These are phyloP conservation scores for Russula earlei DNA, from an alignment of 768 basidiomycete species.

Conservation along the genomic window DNA sequence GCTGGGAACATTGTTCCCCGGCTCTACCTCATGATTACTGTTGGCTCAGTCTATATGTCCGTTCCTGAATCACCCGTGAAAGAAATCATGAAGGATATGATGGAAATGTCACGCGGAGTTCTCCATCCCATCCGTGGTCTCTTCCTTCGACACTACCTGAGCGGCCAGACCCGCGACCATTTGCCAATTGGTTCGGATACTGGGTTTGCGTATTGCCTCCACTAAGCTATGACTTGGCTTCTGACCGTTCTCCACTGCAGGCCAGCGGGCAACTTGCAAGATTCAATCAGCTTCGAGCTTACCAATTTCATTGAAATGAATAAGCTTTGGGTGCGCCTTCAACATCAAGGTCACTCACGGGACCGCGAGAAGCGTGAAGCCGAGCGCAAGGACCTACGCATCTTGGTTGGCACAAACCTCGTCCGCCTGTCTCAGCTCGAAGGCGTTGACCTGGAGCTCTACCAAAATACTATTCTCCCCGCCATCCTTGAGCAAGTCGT, in stretches of 20 bases:
- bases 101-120: slow-evolving; percentile 98
- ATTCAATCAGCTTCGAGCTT: slow-evolving; percentile 91
- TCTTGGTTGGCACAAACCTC: slow-evolving; percentile 95
- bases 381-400: slow-evolving; percentile 90
- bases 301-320: slow-evolving; percentile 99
- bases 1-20: slow-evolving; percentile 93
- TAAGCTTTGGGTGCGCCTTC: slow-evolving; percentile 97
- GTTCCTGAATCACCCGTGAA: slow-evolving; percentile 94
- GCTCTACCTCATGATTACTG: slow-evolving; percentile 97
- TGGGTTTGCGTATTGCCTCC: slow-evolving; percentile 46
- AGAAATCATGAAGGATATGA: slow-evolving; percentile 99
- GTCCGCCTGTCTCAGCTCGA: slow-evolving; percentile 93
- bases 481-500: slow-evolving; percentile 95
- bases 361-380: slow-evolving; percentile 96
- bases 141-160: slow-evolving; percentile 93
- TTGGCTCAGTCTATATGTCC: slow-evolving; percentile 99
- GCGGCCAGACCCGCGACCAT: slow-evolving; percentile 92
- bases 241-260: slow-evolving; percentile 32
- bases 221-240: not conserved
- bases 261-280: slow-evolving; percentile 81
- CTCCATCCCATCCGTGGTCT: slow-evolving; percentile 94
- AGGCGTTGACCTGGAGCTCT: slow-evolving; percentile 92
- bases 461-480: slow-evolving; percentile 77
- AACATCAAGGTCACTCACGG: slow-evolving; percentile 94
- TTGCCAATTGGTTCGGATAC: slow-evolving; percentile 78